A percentile compares a stretch with the other conserved stretches of the same genome.
These are phyloP conservation scores for Paraglomus occultum DNA, from an alignment of 192 early-diverging fungal species.

Conservation along the genomic window DNA sequence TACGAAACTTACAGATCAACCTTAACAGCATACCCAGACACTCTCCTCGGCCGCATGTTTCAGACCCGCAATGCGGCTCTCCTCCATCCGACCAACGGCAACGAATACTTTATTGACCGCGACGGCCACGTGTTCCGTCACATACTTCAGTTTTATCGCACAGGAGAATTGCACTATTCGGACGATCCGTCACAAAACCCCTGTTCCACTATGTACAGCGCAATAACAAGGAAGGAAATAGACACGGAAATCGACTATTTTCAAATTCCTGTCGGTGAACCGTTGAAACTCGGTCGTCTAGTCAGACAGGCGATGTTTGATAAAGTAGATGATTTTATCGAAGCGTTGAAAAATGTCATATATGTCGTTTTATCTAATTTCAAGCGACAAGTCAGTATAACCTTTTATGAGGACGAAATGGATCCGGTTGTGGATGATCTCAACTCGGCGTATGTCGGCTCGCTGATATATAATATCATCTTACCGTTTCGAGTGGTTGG, in stretches of 20 bases:
- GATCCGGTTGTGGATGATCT: not conserved
- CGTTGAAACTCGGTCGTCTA: not conserved
- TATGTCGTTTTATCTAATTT: not conserved
- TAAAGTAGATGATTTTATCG: slow-evolving; percentile 20
- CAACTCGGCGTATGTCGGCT: not conserved
- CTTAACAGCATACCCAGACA: no score
- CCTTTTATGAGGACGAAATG: not conserved
- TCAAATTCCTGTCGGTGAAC: slow-evolving; percentile 8
- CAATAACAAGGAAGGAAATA: slow-evolving; percentile 6
- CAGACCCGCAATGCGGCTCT: no score
- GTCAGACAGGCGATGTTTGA: not conserved
- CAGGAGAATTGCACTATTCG: no score
- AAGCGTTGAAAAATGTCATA: slow-evolving; percentile 3
- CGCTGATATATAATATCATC: slow-evolving; percentile 4
- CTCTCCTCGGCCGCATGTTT: no score
- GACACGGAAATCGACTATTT: slow-evolving; percentile 17
- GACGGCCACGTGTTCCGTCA: no score
- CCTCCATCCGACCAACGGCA: no score
- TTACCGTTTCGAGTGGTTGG: slow-evolving; percentile 11
- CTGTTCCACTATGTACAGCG: no score
- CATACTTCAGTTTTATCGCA: no score
- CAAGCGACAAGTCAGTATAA: not conserved
- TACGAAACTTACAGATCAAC: no score
- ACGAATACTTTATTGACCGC: no score
- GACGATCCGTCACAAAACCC: no score